These are phyloP conservation scores for Globisporangium takayamanum DNA, from an alignment of 352 stramenopile species.

Conservation along the genomic window DNA sequence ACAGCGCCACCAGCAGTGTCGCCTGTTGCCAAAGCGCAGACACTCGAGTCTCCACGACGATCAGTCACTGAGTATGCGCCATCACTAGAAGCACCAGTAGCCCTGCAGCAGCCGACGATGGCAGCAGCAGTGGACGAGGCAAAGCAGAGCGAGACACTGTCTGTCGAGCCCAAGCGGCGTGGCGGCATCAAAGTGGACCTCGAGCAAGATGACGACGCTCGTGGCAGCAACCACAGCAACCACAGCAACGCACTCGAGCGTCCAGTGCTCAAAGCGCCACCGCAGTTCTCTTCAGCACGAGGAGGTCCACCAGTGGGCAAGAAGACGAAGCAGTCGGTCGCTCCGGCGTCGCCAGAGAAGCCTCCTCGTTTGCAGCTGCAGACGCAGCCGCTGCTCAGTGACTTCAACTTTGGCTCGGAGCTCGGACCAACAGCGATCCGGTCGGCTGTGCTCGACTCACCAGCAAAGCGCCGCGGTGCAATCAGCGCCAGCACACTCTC, in stretches of 20 bases:
- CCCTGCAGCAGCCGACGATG: background rate
- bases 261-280: slow-evolving; percentile 2
- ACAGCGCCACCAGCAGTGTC: background rate
- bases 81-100: background rate
- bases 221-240: background rate
- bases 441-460: slow-evolving; percentile 4
- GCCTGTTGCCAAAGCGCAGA: background rate
- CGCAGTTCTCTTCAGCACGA: slow-evolving; percentile 10
- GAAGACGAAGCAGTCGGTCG: slow-evolving; percentile 3
- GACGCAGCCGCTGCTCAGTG: slow-evolving; percentile 23
- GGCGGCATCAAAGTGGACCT: slow-evolving; percentile 17
- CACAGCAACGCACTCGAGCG: background rate
- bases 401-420: slow-evolving; percentile 34
- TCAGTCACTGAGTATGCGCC: background rate
- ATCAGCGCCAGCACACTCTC: slow-evolving; percentile 6
- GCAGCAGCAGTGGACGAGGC: too few relatives aligned
- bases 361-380: background rate
- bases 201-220: background rate
- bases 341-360: background rate
- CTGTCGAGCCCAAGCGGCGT: slow-evolving; percentile 4
- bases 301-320: background rate
- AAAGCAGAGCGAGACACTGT: background rate
- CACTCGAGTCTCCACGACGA: background rate
- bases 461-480: slow-evolving; percentile 19
- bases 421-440: background rate